Evolutionary conservation across 371 early-diverging fungal species (phyloP).

Genomic region (Apophysomyces variabilis): DNA sequence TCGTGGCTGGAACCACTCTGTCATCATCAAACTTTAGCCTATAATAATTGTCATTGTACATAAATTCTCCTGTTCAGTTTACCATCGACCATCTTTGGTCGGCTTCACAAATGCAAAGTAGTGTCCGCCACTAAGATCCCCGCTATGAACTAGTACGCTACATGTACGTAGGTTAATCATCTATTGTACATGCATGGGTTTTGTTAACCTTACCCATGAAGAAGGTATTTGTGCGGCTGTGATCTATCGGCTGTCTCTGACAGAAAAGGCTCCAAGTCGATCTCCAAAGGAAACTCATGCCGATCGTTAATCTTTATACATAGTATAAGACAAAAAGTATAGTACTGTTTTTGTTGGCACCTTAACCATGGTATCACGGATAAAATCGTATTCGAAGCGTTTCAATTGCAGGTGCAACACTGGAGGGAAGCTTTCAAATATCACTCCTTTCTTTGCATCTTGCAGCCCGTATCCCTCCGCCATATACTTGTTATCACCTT

Average conservation of each 20-base stretch:
- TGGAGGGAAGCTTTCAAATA: conserved; percentile 94
- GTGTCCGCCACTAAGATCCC: conserved; percentile 96
- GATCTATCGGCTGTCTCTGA: conserved; percentile 69
- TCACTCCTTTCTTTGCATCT: conserved; percentile 96
- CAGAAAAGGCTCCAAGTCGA: conserved; percentile 90
- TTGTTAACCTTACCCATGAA: conserved; percentile 71
- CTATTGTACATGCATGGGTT: conserved; percentile 12
- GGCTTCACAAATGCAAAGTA: conserved; percentile 95
- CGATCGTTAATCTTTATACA: conserved; percentile 87
- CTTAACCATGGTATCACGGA: conserved; percentile 90
- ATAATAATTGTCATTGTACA: background rate
- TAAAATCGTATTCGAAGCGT: conserved; percentile 97
- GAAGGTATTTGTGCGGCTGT: conserved; percentile 71
- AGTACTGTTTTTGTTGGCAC: conserved; percentile 28
- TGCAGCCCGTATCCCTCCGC: conserved; percentile 97
- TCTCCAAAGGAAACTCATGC: conserved; percentile 88
- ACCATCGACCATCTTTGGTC: conserved; percentile 78
- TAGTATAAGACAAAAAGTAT: no score
- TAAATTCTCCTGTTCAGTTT: conserved; percentile 13
- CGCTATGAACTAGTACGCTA: conserved; percentile 96
- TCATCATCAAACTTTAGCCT: conserved; percentile 96
- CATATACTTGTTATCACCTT: conserved; percentile 96
- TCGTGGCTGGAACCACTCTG: conserved; percentile 82
- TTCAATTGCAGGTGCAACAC: conserved; percentile 97
- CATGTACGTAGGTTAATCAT: background rate